Base-by-base conservation (phyloP, 257 asterid genomes). In the Striga asiatica region DNA sequence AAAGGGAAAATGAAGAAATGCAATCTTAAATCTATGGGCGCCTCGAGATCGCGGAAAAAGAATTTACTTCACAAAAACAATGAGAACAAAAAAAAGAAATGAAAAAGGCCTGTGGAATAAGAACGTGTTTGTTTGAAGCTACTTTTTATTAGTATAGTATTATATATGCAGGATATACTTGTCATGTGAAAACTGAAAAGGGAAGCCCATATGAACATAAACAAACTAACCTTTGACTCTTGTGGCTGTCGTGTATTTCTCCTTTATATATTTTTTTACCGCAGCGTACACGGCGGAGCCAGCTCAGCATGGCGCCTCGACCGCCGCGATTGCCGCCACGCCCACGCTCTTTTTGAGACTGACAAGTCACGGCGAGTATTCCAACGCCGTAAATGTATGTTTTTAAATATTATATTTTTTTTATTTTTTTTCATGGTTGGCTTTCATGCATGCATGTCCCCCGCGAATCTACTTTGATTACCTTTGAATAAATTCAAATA, bases 291-390 rank as follows among this genome's bases (percentile, higher is more conserved):
- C 27, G 69, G 24, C 64, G 52, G 64, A 17, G 64, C 48, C 64
- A 65, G 51, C 63, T 64, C 63, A 54, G 25, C 6, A 29, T 9
- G 50, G 22, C 50, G 34, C 59, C 59, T 49, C 70, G 19, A 49
- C 59, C 64, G 52, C 60, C 62, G 62, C 23, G 25, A 54, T 29
- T 31, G 24, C 56, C 62, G 68, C 62, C 54, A 35, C 37, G 35
- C 54, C 67, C 54, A 51, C 67, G 67, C 35, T 50, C 4, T 27
- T 6, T 27, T 27, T 27, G 31, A 27, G 31, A 6, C 6, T 27
- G 6, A 34, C 2, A 32, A 32, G 5, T 8, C 38, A 39, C 46
- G 3, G 18, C 19, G 0, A 39, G 16, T 39, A 11, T 39, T 39
- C 2, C 3, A 10, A 19, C 27, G 51, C 28, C 51, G 18, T 23